Conservation (phyloP, 2,329 filamentous ascomycete species). For the Aspergillus arachidicola region DNA sequence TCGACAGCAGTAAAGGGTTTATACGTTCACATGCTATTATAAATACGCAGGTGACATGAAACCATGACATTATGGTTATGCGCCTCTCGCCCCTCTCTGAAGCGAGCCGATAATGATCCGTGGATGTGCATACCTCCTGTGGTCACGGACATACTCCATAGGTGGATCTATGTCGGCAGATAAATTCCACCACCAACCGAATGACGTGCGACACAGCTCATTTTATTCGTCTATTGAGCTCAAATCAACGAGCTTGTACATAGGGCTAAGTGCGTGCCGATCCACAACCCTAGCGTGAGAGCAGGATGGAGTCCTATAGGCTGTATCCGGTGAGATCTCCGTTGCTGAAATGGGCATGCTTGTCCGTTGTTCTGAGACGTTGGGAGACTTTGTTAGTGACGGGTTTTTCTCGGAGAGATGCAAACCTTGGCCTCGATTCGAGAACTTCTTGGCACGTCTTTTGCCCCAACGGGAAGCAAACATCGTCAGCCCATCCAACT, state of each 20-base stretch:
- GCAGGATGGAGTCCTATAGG: neutral
- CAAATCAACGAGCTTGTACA: neutral
- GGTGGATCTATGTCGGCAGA: constrained; percentile 1
- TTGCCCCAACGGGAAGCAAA: neutral
- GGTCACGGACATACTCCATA: neutral
- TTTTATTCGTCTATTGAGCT: neutral
- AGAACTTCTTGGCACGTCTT: neutral
- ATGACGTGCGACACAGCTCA: neutral
- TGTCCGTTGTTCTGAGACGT: neutral
- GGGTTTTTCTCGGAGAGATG: constrained; percentile 1
- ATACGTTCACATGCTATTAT: neutral
- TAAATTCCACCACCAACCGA: neutral
- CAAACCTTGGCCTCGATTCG: neutral
- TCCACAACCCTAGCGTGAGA: neutral
- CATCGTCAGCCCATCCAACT: neutral
- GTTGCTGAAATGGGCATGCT: neutral
- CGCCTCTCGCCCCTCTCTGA: neutral
- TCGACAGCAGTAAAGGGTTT: neutral
- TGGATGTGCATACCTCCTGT: neutral
- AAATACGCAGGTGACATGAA: neutral
- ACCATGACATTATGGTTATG: neutral
- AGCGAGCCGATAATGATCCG: neutral
- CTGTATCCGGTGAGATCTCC: neutral
- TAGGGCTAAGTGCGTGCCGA: constrained; percentile 2
- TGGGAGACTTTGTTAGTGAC: neutral